Evolutionary conservation across 768 basidiomycete species (phyloP).

Genomic region (Phlegmacium glaucopus): DNA sequence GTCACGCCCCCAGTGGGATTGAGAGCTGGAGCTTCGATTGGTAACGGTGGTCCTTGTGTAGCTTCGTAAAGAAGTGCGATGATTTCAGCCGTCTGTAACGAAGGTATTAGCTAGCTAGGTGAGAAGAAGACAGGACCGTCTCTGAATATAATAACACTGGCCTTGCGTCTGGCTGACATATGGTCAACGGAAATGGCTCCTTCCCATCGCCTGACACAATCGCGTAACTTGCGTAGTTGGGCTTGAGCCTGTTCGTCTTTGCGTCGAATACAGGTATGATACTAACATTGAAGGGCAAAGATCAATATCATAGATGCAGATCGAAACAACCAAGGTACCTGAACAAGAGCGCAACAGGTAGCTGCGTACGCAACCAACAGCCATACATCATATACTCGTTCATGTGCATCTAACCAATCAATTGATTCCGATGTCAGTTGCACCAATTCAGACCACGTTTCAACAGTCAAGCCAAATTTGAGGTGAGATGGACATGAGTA

Average conservation of each 20-base stretch:
- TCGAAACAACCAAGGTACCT: conserved; percentile 45
- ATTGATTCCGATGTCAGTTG: conserved; percentile 75
- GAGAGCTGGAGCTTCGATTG: conserved; percentile 57
- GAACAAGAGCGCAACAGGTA: conserved; percentile 86
- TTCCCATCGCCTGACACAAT: conserved; percentile 88
- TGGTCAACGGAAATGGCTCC: conserved; percentile 84
- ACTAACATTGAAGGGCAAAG: conserved; percentile 41
- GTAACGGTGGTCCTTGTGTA: conserved; percentile 66
- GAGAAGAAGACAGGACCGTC: neutral
- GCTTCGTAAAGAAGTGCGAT: conserved; percentile 90
- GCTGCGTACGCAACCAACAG: conserved; percentile 83
- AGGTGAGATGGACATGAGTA: conserved; percentile 89
- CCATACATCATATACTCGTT: conserved; percentile 83
- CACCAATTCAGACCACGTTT: conserved; percentile 76
- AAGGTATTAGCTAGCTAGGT: conserved; percentile 3
- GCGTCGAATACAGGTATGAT: conserved; percentile 89
- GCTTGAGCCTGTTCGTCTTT: conserved; percentile 71
- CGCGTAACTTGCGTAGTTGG: conserved; percentile 75
- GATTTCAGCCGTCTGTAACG: conserved; percentile 80
- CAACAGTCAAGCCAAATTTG: conserved; percentile 79
- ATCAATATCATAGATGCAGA: neutral
- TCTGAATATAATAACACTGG: conserved; percentile 27
- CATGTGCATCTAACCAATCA: conserved; percentile 85
- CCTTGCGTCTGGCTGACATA: conserved; percentile 93
- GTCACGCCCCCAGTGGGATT: conserved; percentile 78